Conservation (phyloP, 2,329 filamentous ascomycete genomes). For the Trichoderma guizhouense region DNA sequence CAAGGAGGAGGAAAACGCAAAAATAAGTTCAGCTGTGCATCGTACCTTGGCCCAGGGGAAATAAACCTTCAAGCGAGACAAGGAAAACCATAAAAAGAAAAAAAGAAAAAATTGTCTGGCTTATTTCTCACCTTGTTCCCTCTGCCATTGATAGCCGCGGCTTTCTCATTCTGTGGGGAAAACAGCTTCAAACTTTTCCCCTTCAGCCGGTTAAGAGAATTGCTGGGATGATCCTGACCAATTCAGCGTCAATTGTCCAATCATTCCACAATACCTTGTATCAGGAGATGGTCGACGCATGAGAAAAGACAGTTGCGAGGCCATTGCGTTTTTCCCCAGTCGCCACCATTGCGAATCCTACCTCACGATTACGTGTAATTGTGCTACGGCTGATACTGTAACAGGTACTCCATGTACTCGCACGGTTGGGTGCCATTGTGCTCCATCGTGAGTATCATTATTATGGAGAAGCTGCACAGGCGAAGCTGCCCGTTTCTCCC, state of each 20-base stretch:
- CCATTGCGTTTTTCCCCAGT: background rate
- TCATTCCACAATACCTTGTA: background rate
- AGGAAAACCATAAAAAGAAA: background rate
- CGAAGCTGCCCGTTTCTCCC: conserved; percentile 12
- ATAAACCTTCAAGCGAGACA: background rate
- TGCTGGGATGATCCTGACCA: background rate
- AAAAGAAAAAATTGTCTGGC: background rate
- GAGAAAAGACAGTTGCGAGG: background rate
- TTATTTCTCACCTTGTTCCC: background rate
- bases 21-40: background rate
- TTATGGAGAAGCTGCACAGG: conserved; percentile 11
- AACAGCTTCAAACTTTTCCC: background rate
- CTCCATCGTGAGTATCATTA: conserved; percentile 2
- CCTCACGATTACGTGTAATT: background rate
- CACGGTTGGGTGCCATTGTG: background rate
- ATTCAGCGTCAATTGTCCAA: background rate
- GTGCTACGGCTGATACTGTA: background rate
- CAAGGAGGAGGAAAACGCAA: background rate
- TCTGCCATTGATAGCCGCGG: conserved; percentile 5
- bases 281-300: background rate
- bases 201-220: background rate
- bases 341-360: background rate
- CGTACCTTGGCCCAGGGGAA: background rate
- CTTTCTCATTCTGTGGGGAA: background rate
- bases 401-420: background rate